These are phyloP conservation scores for Acanthamoeba lenticulata DNA, from an alignment of 208 protist species.

Conservation along the genomic window DNA sequence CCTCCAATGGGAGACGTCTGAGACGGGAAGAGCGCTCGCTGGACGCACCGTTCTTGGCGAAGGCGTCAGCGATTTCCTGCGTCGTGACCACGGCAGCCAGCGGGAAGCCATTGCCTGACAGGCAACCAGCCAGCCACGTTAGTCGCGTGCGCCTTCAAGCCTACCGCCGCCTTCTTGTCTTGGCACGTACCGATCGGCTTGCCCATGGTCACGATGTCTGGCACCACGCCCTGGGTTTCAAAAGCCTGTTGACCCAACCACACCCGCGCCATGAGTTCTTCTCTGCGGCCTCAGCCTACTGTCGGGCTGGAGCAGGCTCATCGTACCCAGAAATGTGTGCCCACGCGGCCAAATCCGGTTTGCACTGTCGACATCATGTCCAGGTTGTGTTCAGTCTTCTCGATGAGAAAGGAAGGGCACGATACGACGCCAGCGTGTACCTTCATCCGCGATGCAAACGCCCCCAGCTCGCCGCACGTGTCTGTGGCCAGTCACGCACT, in stretches of 20 bases:
- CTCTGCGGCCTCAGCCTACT: no score
- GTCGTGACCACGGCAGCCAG: slow-evolving; percentile 63
- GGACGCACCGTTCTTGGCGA: not conserved
- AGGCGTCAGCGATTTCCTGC: not conserved
- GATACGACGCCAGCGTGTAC: no score
- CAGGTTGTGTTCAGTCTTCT: no score
- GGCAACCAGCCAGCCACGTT: not conserved
- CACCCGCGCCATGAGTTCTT: no score
- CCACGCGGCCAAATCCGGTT: slow-evolving; percentile 47
- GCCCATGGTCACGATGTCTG: slow-evolving; percentile 68
- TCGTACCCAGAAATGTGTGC: slow-evolving; percentile 10
- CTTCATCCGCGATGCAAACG: slow-evolving; percentile 71
- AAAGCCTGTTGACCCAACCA: slow-evolving; percentile 52
- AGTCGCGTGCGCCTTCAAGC: no score
- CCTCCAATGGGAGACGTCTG: not conserved
- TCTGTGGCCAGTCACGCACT: not conserved
- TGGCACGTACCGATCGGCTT: slow-evolving; percentile 67
- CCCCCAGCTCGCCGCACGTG: slow-evolving; percentile 30
- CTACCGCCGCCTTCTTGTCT: no score
- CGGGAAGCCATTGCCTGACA: slow-evolving; percentile 44
- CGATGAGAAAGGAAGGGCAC: no score
- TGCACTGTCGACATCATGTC: no score
- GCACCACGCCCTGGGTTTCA: slow-evolving; percentile 51
- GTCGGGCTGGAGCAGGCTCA: no score
- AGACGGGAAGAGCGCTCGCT: not conserved